Conservation (phyloP, 441 rosid genomes). For the Brassica hybrid region DNA sequence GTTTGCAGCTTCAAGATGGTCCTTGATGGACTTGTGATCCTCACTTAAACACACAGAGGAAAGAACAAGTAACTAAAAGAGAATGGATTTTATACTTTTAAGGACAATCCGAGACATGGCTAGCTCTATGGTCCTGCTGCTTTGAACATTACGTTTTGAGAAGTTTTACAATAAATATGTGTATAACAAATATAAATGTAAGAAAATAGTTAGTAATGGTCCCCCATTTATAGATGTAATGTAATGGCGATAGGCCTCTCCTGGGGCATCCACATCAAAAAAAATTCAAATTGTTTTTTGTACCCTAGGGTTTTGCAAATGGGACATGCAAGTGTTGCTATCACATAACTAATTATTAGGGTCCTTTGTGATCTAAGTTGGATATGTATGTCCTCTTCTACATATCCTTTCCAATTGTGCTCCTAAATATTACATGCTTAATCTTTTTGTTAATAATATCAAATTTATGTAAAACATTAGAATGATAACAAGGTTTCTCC, state of each 20-base stretch:
- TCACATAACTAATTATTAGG: constrained; percentile 42
- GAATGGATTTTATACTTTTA: constrained; percentile 44
- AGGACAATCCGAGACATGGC: constrained; percentile 44
- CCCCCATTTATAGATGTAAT: constrained; percentile 41
- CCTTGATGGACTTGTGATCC: constrained; percentile 45
- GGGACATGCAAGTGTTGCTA: constrained; percentile 47
- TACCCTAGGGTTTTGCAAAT: constrained; percentile 48
- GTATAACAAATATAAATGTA: constrained; percentile 28
- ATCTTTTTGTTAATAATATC: neutral
- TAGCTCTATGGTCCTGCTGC: constrained; percentile 42
- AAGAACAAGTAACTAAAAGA: constrained; percentile 44
- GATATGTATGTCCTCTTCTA: constrained; percentile 33
- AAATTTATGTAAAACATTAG: neutral
- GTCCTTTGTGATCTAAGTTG: constrained; percentile 40
- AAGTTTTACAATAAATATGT: constrained; percentile 41
- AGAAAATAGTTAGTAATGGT: constrained; percentile 39
- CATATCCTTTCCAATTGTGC: neutral
- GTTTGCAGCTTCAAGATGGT: constrained; percentile 42
- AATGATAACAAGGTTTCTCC: neutral
- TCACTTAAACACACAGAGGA: constrained; percentile 47
- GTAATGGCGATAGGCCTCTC: constrained; percentile 44
- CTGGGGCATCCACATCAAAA: constrained; percentile 41
- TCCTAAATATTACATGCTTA: neutral
- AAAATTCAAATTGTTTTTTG: constrained; percentile 38
- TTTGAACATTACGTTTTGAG: constrained; percentile 46